Percentiles rank a stretch among this genome's conserved stretches.
Evolutionary conservation across 345 rosid genomes (phyloP).

Genomic region (Iberis pinnata): DNA sequence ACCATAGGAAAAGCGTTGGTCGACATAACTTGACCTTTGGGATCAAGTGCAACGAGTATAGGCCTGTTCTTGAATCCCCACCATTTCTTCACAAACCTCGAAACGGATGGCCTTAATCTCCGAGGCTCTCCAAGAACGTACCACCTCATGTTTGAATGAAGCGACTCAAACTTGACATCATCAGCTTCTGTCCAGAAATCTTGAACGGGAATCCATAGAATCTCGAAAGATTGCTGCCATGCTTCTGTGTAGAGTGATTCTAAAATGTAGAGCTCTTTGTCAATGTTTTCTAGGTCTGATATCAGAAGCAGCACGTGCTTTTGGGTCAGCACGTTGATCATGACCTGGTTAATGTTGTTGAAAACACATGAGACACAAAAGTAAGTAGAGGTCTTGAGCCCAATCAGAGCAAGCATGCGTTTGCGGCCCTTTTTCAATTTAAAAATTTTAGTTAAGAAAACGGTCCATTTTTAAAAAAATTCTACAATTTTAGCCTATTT

Average conservation of each 20-base stretch:
- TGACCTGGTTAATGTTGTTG: constrained; percentile 39
- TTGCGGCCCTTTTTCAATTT: no score
- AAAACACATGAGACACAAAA: constrained; percentile 8
- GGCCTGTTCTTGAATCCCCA: constrained; percentile 68
- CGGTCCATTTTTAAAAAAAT: no score
- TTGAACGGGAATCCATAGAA: constrained; percentile 71
- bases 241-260: constrained; percentile 46
- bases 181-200: constrained; percentile 45
- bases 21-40: constrained; percentile 62
- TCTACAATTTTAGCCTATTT: no score
- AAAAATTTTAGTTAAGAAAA: no score
- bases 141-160: constrained; percentile 64
- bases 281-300: constrained; percentile 57
- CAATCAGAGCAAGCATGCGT: no score
- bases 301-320: constrained; percentile 62
- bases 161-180: constrained; percentile 41
- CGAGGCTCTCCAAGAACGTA: constrained; percentile 55
- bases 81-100: constrained; percentile 47
- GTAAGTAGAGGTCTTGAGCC: background rate
- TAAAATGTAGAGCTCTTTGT: constrained; percentile 47
- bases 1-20: constrained; percentile 79
- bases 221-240: constrained; percentile 50
- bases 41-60: constrained; percentile 63
- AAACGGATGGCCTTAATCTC: constrained; percentile 39
- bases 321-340: constrained; percentile 55